Evolutionary conservation across 768 basidiomycete species (phyloP), one percentile per base, ranked within the genome.

Genomic region (Lentinula sp.): DNA sequence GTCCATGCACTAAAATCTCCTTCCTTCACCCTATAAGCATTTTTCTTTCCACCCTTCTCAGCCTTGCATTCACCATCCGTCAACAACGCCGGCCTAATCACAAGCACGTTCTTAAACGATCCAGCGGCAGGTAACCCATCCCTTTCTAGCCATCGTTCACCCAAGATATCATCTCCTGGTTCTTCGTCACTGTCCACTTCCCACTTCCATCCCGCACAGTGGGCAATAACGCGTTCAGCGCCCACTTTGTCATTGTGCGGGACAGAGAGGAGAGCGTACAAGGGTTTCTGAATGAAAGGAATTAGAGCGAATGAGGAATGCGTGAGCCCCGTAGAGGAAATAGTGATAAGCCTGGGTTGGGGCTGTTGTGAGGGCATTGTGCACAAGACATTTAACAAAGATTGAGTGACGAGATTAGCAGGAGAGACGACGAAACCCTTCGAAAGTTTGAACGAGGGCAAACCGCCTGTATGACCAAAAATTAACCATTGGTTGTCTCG

Each of bases 231-330:
- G 33, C 81, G 74, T 70, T 91, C 89, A 36, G 73, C 70, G 6
- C 82, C 86, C 49, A 83, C 46, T 70, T 90, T 91, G 70, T 90
- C 88, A 33, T 67, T 74, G 67, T 85, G 86, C 4, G 85, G 81
- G 1, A 37, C 61, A 4, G 69, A 45, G 46, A 87, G 70, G 32
- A 82, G 76, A 4, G 67, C 62, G 68, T 87, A 88, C 0, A 90
- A 0, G 0, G 77, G 77, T 63, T 79, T 81, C 36, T 86, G 64
- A 3, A 72, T 68, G 35, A 81, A 49, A 0, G 88, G 87, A 0
- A 88, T 72, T 3, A 68, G 63, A 0, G 69, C 63, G 62, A 81
- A 80, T 4, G 84, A 78, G 8, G 70, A 57, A 5, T 70, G 74
- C 0, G 80, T 84, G 16, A 86, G 57, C 12, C 87, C 88, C 0